phyloP scores from a whole-genome alignment of 164 flowering plant species.

The Amborella trichopoda region DNA sequence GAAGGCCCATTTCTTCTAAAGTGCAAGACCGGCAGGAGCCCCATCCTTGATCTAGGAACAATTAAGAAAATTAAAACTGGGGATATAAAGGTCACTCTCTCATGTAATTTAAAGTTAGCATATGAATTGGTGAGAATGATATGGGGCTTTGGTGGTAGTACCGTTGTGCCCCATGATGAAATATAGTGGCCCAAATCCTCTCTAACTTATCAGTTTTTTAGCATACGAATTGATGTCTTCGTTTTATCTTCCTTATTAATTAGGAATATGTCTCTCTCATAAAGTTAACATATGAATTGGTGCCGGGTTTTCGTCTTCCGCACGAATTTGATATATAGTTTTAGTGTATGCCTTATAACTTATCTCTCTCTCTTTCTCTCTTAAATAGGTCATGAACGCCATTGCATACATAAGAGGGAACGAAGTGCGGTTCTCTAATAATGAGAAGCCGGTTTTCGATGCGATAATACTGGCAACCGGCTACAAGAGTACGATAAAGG shows the following conservation, averaged over 20 bases:
- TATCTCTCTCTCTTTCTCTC: not conserved
- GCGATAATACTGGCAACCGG: constrained; percentile 9
- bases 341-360: not conserved
- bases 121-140: too few species aligned
- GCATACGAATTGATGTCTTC: too few species aligned
- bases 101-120: too few species aligned
- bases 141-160: too few species aligned
- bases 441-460: not conserved
- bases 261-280: too few species aligned
- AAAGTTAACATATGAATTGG: too few species aligned
- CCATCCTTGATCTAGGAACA: constrained; percentile 37
- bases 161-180: too few species aligned
- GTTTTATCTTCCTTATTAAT: too few species aligned
- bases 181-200: too few species aligned
- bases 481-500: constrained; percentile 5
- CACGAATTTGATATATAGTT: not conserved
- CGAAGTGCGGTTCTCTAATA: not conserved
- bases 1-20: constrained; percentile 29
- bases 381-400: too few species aligned
- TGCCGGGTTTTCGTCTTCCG: too few species aligned
- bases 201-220: too few species aligned
- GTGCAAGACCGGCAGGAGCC: constrained; percentile 16
- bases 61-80: constrained; percentile 15
- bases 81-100: constrained; percentile 21
- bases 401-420: not conserved